Conservation (phyloP, 2,329 filamentous ascomycete species). For the Colletotrichum spaethianum region DNA sequence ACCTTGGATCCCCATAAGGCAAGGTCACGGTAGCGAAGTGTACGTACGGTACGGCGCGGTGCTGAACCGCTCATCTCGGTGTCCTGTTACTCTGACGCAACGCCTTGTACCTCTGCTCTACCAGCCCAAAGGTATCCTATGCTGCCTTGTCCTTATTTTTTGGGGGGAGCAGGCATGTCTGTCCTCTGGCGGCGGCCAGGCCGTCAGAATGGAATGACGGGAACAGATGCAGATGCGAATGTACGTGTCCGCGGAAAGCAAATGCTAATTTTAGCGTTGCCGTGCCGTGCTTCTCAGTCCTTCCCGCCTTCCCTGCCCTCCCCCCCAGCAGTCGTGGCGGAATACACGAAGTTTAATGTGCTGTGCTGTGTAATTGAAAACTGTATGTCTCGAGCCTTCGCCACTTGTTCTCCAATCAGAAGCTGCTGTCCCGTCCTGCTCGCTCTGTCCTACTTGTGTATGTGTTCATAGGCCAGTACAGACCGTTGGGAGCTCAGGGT, state of each 20-base stretch:
- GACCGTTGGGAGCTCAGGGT: background rate
- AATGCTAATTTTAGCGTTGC: slow-evolving; percentile 32
- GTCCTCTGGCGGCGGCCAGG: slow-evolving; percentile 6
- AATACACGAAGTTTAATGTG: slow-evolving; percentile 19
- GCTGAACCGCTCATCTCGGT: background rate
- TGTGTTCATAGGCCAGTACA: background rate
- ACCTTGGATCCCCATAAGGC: slow-evolving; percentile 1
- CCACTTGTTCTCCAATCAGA: background rate
- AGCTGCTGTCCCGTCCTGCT: background rate
- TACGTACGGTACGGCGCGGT: background rate
- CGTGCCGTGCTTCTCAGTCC: slow-evolving; percentile 2
- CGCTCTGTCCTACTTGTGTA: background rate
- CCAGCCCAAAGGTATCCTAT: background rate
- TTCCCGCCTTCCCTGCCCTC: background rate
- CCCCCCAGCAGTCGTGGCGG: slow-evolving; percentile 1
- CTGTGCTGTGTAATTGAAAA: slow-evolving; percentile 1
- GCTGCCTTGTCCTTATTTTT: background rate
- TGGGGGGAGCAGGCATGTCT: background rate
- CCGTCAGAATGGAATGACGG: background rate
- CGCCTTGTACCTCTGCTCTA: background rate
- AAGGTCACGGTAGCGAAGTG: slow-evolving; percentile 16
- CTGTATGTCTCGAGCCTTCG: background rate
- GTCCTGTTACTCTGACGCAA: slow-evolving; percentile 5
- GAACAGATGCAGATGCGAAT: slow-evolving; percentile 6
- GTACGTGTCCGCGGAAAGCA: slow-evolving; percentile 9